Conservation (phyloP, 2,329 filamentous ascomycete genomes). For the Fusarium tupiense region DNA sequence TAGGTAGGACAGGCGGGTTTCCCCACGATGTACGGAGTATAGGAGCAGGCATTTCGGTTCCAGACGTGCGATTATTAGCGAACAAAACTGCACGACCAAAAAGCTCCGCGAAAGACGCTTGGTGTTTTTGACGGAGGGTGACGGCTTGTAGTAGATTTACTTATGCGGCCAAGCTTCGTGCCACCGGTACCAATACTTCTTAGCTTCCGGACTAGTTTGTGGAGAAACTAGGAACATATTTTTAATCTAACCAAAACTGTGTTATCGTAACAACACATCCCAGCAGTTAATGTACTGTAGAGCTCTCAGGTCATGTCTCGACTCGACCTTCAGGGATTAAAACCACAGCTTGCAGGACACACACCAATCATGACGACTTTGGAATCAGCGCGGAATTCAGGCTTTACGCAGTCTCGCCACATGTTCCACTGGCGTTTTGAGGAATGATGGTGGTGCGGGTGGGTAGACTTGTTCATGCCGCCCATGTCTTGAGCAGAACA, state of each 20-base stretch:
- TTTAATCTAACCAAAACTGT: not conserved
- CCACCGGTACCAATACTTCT: not conserved
- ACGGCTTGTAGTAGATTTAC: not conserved
- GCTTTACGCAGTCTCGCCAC: slow-evolving; percentile 10
- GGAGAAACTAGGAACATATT: not conserved
- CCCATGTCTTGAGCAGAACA: not conserved
- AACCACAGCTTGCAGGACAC: not conserved
- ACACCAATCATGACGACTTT: slow-evolving; percentile 12
- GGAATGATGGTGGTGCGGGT: slow-evolving; percentile 10
- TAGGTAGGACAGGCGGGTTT: not conserved
- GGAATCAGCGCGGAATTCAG: not conserved
- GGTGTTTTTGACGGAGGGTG: not conserved
- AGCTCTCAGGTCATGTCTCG: slow-evolving; percentile 2
- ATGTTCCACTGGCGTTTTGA: slow-evolving; percentile 4
- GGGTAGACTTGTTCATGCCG: slow-evolving; percentile 6
- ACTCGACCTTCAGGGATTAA: not conserved
- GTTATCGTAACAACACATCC: not conserved
- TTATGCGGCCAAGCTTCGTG: slow-evolving; percentile 4
- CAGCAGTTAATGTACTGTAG: not conserved
- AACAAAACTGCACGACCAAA: not conserved
- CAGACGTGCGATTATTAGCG: not conserved
- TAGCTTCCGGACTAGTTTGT: slow-evolving; percentile 14
- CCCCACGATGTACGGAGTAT: not conserved
- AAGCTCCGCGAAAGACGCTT: not conserved
- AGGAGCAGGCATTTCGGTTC: not conserved